Evolutionary conservation across 176 grass and related monocot genomes (phyloP), one percentile per base, ranked within the genome.

Genomic region (Secale cereale): DNA sequence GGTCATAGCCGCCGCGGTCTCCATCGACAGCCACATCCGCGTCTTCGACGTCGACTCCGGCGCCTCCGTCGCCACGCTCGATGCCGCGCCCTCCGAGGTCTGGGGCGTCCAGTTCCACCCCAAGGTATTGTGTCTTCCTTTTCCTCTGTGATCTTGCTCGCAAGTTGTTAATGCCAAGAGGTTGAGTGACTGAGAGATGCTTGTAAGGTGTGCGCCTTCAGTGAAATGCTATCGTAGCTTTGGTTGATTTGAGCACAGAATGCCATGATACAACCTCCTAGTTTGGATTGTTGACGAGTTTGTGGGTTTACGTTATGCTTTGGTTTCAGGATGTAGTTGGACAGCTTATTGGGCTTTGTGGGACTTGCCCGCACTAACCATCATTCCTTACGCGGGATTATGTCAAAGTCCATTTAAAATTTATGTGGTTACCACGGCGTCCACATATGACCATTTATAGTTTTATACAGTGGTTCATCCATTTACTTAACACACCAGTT

Each of bases 41-140:
- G 97, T 98, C 31, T 98, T 98, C 39, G 86, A 98, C 25, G 91
- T 95, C 14, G 86, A 95, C 48, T 91, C 93, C 4, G 83, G 88
- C 10, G 84, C 93, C 0, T 89, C 93, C 27, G 75, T 98, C 31
- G 89, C 97, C 74, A 85, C 88, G 22, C 93, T 98, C 32, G 91
- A 98, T 72, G 86, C 89, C 19, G 77, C 93, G 37, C 93, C 97
- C 6, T 98, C 97, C 13, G 93, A 98, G 83, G 88, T 92, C 59
- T 98, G 97, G 97, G 92, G 91, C 63, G n/a, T 98, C 78, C 91
- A 89, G 80, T 98, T 98, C 88, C 81, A 98, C 74, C 93, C 97
- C n/a, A 98, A 95, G 91, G 93, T 94, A 50, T 59, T 35, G 0
- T 28, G 45, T 36, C 3, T 5, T 46, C 29, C 43, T n/a, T 2